These are phyloP conservation scores for Spencermartinsiella europaea DNA, from an alignment of 805 yeast genomes.

Conservation along the genomic window DNA sequence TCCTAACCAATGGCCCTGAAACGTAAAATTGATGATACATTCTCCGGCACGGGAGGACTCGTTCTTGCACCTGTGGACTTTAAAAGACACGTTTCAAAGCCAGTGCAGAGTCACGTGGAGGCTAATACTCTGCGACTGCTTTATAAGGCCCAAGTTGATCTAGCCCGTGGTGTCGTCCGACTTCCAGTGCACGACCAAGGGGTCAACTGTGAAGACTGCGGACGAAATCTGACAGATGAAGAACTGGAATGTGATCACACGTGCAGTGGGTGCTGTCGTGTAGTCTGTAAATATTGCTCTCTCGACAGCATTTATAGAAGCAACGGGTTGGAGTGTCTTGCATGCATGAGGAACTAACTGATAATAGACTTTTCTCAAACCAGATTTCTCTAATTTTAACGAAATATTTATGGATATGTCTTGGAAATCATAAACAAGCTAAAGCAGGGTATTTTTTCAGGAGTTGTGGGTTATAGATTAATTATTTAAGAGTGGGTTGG, in stretches of 20 bases:
- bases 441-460: no score
- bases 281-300: slow-evolving; percentile 21
- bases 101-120: slow-evolving; percentile 5
- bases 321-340: slow-evolving; percentile 16
- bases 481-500: no score
- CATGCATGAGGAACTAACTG: slow-evolving; percentile 14
- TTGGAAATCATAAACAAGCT: background rate
- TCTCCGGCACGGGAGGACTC: background rate
- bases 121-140: slow-evolving; percentile 11
- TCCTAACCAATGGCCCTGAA: no score
- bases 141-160: slow-evolving; percentile 17
- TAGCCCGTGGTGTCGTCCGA: slow-evolving; percentile 9
- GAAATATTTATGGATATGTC: no score
- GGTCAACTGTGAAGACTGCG: slow-evolving; percentile 18
- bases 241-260: slow-evolving; percentile 6
- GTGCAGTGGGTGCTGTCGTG: slow-evolving; percentile 15
- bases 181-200: background rate
- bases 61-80: background rate
- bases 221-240: slow-evolving; percentile 5
- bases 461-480: no score
- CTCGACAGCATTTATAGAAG: slow-evolving; percentile 11
- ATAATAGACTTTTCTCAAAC: no score
- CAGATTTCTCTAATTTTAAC: no score
- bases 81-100: slow-evolving; percentile 2
- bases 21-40: background rate